These are phyloP conservation scores for Dionaea muscipula DNA, from an alignment of 179 eudicot genomes.

Conservation along the genomic window DNA sequence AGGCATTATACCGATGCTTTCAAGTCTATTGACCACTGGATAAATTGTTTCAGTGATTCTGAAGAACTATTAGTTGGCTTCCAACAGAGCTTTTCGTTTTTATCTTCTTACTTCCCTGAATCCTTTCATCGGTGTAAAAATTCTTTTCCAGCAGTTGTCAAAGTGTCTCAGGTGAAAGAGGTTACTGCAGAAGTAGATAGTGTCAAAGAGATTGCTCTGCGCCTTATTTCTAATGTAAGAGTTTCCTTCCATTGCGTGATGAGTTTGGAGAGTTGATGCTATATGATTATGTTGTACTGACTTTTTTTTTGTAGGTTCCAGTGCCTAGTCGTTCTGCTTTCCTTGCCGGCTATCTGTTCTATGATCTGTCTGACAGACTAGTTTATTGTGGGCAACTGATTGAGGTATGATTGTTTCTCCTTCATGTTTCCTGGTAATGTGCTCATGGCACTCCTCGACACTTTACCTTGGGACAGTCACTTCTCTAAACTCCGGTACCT, in stretches of 20 bases:
- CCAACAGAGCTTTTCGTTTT: slow-evolving; percentile 42
- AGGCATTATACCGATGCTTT: slow-evolving; percentile 36
- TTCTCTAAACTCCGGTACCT: too few species aligned
- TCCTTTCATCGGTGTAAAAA: slow-evolving; percentile 17
- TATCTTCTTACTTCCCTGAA: slow-evolving; percentile 27
- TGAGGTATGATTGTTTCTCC: slow-evolving; percentile 46
- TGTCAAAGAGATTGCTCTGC: slow-evolving; percentile 27
- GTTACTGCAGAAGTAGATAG: neutral
- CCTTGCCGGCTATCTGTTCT: slow-evolving; percentile 55
- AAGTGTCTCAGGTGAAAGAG: slow-evolving; percentile 43
- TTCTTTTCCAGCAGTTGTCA: slow-evolving; percentile 22
- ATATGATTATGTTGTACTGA: neutral
- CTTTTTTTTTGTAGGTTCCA: slow-evolving; percentile 40
- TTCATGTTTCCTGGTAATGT: too few species aligned
- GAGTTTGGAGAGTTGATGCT: neutral
- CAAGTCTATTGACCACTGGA: slow-evolving; percentile 52
- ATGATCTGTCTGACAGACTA: slow-evolving; percentile 63
- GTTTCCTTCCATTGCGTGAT: neutral
- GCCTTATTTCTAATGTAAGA: slow-evolving; percentile 49
- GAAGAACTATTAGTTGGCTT: slow-evolving; percentile 41
- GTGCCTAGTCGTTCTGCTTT: slow-evolving; percentile 34
- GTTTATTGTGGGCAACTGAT: slow-evolving; percentile 37
- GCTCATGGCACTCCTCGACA: too few species aligned
- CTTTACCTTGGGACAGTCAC: too few species aligned
- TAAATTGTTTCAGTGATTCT: slow-evolving; percentile 38